Evolutionary conservation across 306 rosid species (phyloP).

Genomic region (Fragaria nilgerrensis): DNA sequence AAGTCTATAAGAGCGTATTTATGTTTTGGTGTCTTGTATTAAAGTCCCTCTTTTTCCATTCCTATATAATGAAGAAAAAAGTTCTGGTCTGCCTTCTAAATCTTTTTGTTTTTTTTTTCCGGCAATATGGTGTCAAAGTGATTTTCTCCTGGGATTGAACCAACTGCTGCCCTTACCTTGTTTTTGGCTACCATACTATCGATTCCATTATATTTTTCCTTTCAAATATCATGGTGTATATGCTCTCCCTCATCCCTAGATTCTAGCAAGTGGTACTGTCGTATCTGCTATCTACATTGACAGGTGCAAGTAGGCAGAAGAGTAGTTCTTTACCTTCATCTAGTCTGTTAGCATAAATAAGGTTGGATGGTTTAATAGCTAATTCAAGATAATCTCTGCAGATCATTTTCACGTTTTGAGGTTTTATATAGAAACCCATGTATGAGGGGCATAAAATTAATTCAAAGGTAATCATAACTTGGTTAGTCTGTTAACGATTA

Average conservation of each 20-base stretch:
- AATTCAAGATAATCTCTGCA: too few relatives aligned
- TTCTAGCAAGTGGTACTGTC: background rate
- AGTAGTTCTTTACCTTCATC: background rate
- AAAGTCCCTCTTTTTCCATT: background rate
- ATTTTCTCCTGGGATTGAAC: background rate
- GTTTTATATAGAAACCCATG: background rate
- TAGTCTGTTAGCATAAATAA: background rate
- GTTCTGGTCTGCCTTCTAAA: background rate
- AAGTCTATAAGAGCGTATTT: background rate
- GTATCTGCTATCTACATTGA: background rate
- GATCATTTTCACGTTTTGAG: background rate
- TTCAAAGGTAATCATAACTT: background rate
- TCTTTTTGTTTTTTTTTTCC: background rate
- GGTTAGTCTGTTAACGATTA: background rate
- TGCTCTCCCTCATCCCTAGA: background rate
- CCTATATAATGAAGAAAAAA: background rate
- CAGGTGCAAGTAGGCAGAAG: background rate
- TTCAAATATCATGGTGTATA: background rate
- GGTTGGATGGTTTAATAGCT: background rate
- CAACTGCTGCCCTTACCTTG: background rate
- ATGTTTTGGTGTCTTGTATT: background rate
- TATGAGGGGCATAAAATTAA: background rate
- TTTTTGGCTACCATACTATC: background rate
- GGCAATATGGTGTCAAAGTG: background rate
- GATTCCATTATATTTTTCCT: background rate